Conservation (phyloP, 2,329 filamentous ascomycete species). For the Nectriaceae sp. region DNA sequence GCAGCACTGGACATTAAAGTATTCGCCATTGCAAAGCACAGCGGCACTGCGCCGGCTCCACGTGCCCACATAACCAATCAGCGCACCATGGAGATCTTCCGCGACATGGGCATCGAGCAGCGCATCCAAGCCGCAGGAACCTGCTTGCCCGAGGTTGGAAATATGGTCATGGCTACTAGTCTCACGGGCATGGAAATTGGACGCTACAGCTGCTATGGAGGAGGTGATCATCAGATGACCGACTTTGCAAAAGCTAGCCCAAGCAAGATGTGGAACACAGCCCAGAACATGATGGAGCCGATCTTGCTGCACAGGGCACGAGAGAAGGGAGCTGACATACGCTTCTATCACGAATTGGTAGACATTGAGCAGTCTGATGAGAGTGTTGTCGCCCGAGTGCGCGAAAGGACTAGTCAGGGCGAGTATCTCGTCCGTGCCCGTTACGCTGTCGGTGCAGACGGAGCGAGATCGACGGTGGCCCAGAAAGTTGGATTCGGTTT, state of each 20-base stretch:
- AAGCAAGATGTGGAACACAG: constrained; percentile 10
- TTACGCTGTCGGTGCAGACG: constrained; percentile 15
- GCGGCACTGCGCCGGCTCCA: constrained; percentile 10
- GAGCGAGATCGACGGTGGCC: constrained; percentile 12
- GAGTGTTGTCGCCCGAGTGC: constrained; percentile 9
- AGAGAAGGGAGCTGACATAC: constrained; percentile 12
- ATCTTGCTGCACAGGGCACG: constrained; percentile 4
- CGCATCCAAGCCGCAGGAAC: constrained; percentile 8
- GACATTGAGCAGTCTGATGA: constrained; percentile 13
- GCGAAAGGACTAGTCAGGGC: constrained; percentile 7
- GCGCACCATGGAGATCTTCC: constrained; percentile 15
- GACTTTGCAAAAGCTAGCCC: constrained; percentile 17
- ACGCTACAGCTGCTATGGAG: constrained; percentile 14
- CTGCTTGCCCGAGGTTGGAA: constrained; percentile 5
- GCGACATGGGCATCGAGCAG: constrained; percentile 12
- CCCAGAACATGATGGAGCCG: constrained; percentile 10
- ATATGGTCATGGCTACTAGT: constrained; percentile 15
- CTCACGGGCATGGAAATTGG: constrained; percentile 12
- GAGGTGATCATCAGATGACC: constrained; percentile 11
- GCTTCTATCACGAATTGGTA: constrained; percentile 15
- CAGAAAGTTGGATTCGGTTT: constrained; percentile 12
- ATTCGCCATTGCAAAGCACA: constrained; percentile 14
- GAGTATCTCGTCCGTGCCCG: constrained; percentile 12
- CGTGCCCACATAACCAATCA: constrained; percentile 16
- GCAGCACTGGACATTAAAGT: constrained; percentile 2